A percentile compares a stretch with the other conserved stretches of the same genome.
These are phyloP conservation scores for Sugiyamaella paludigena DNA, from an alignment of 1,139 yeast species.

Conservation along the genomic window DNA sequence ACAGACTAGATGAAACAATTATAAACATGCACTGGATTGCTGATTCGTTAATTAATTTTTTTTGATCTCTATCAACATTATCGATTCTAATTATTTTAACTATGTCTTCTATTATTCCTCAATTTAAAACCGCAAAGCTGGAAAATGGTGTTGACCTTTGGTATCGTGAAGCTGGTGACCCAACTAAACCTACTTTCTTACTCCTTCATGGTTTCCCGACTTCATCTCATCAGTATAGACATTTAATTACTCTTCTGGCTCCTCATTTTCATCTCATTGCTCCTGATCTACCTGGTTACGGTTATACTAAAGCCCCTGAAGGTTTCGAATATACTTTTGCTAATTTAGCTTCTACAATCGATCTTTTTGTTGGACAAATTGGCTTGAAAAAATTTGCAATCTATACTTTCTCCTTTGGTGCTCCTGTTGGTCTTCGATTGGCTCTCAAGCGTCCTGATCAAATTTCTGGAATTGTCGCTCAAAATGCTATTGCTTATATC, in stretches of 20 bases:
- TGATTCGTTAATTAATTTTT: too few species aligned
- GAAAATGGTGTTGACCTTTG: conserved; percentile 32
- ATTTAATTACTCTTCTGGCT: conserved; percentile 41
- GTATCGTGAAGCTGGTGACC: conserved; percentile 43
- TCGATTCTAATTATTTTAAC: neutral
- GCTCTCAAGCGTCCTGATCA: conserved; percentile 37
- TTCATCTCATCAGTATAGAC: conserved; percentile 42
- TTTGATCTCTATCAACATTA: too few species aligned
- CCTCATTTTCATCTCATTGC: conserved; percentile 43
- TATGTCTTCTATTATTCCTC: conserved; percentile 10
- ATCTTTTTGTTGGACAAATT: conserved; percentile 35
- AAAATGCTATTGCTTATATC: conserved; percentile 47
- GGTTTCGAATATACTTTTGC: conserved; percentile 38
- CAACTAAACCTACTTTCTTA: conserved; percentile 36
- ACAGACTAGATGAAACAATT: too few species aligned
- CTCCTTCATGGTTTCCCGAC: conserved; percentile 48
- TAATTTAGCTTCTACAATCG: conserved; percentile 38
- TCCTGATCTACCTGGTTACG: conserved; percentile 49
- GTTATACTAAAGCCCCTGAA: conserved; percentile 39
- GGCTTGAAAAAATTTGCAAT: conserved; percentile 36
- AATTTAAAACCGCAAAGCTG: conserved; percentile 8
- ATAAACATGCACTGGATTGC: too few species aligned
- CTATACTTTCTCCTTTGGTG: conserved; percentile 47
- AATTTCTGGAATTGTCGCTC: conserved; percentile 39
- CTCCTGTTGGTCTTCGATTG: conserved; percentile 44